Percentiles rank a stretch among this genome's conserved stretches.
These are phyloP conservation scores for Fagus sylvatica DNA, from an alignment of 306 rosid genomes.

Conservation along the genomic window DNA sequence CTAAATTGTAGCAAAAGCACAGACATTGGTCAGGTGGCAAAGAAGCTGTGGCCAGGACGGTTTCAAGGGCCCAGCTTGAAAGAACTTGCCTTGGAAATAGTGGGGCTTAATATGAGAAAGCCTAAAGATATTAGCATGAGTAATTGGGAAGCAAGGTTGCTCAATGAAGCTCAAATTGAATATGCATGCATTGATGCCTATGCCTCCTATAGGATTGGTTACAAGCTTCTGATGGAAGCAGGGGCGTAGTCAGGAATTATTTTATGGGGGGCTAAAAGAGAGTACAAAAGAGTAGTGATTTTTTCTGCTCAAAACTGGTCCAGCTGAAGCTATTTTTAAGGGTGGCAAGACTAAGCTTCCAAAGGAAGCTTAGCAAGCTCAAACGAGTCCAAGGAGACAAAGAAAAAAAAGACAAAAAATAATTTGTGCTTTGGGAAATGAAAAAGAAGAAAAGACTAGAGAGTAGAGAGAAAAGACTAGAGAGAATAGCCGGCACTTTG, in stretches of 20 bases:
- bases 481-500: too few species aligned
- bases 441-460: constrained; percentile 1
- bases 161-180: constrained; percentile 12
- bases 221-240: constrained; percentile 20
- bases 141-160: constrained; percentile 4
- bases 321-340: too few species aligned
- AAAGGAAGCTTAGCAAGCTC: too few species aligned
- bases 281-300: too few species aligned
- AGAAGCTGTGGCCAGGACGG: neutral
- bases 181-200: constrained; percentile 42
- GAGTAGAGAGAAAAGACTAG: too few species aligned
- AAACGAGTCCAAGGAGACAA: too few species aligned
- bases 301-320: too few species aligned
- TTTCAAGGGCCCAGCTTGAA: constrained; percentile 1
- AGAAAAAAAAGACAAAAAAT: too few species aligned
- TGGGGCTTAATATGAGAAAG: constrained; percentile 28
- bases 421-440: too few species aligned
- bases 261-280: too few species aligned
- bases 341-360: too few species aligned
- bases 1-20: constrained; percentile 3
- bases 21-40: constrained; percentile 19
- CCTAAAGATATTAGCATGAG: constrained; percentile 8
- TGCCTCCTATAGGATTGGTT: constrained; percentile 34
- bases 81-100: constrained; percentile 21
- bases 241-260: too few species aligned